phyloP scores from a whole-genome alignment of 2,329 filamentous ascomycete species.

The Sporothrix phasma region DNA sequence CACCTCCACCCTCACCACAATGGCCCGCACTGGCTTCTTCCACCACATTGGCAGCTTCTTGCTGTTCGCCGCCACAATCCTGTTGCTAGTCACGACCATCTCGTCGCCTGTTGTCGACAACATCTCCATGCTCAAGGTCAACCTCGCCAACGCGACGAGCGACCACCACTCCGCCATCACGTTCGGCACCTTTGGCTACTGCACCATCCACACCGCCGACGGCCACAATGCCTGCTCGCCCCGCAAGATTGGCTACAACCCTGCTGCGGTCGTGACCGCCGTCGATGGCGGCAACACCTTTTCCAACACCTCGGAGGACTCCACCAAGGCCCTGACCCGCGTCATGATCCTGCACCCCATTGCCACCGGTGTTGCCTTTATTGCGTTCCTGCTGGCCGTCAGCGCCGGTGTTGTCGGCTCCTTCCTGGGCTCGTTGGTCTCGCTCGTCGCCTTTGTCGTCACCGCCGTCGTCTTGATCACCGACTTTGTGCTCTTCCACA shows the following conservation, averaged over 20 bases:
- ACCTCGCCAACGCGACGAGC: slow-evolving; percentile 31
- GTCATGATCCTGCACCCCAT: slow-evolving; percentile 55
- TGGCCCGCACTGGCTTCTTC: slow-evolving; percentile 40
- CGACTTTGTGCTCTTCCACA: slow-evolving; percentile 48
- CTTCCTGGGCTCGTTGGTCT: slow-evolving; percentile 40
- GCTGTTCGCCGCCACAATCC: slow-evolving; percentile 43
- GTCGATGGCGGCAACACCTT: slow-evolving; percentile 33
- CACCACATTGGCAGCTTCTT: slow-evolving; percentile 50
- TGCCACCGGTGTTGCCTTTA: slow-evolving; percentile 46
- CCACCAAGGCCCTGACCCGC: slow-evolving; percentile 34
- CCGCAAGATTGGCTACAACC: slow-evolving; percentile 45
- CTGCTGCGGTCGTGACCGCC: slow-evolving; percentile 34
- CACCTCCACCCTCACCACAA: slow-evolving; percentile 21
- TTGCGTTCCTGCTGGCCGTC: slow-evolving; percentile 47
- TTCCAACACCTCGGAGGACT: slow-evolving; percentile 30
- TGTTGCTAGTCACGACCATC: slow-evolving; percentile 49
- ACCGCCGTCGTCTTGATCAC: slow-evolving; percentile 39
- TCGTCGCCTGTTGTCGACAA: slow-evolving; percentile 48
- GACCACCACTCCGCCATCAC: slow-evolving; percentile 30
- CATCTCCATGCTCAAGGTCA: slow-evolving; percentile 44
- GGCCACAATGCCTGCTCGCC: slow-evolving; percentile 33
- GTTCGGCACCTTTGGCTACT: slow-evolving; percentile 55
- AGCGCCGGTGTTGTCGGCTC: slow-evolving; percentile 43
- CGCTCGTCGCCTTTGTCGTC: slow-evolving; percentile 39
- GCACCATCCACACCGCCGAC: slow-evolving; percentile 26